Evolutionary conservation across 2,329 filamentous ascomycete genomes (phyloP).

Genomic region (Colletotrichum gigasporum): DNA sequence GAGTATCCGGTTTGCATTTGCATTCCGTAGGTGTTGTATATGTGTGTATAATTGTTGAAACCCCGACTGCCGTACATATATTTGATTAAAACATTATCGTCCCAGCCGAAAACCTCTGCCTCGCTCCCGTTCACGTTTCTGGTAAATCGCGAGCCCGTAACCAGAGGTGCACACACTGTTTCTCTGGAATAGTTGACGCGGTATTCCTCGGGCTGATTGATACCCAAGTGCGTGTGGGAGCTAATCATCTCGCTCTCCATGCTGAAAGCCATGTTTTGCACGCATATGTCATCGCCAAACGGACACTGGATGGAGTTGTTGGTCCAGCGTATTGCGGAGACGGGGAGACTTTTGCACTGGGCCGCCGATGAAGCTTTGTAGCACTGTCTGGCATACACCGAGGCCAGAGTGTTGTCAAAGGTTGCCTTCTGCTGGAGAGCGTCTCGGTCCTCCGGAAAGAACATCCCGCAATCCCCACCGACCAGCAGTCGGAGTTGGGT

Average conservation of each 20-base stretch:
- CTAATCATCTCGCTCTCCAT: constrained; percentile 32
- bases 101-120: not conserved
- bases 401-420: constrained; percentile 3
- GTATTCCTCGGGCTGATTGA: constrained; percentile 34
- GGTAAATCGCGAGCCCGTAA: not conserved
- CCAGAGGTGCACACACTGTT: constrained; percentile 16
- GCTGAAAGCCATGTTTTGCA: constrained; percentile 1
- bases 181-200: constrained; percentile 19
- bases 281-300: constrained; percentile 31
- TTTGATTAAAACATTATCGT: not conserved
- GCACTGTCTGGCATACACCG: constrained; percentile 35
- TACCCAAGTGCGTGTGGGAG: constrained; percentile 32
- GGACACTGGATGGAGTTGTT: constrained; percentile 31
- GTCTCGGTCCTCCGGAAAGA: not conserved
- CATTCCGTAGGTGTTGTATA: constrained; percentile 4
- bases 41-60: not conserved
- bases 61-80: not conserved
- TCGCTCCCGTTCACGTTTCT: not conserved
- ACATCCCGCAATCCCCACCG: constrained; percentile 11
- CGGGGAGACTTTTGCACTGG: constrained; percentile 2
- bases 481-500: constrained; percentile 16
- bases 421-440: not conserved
- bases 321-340: not conserved
- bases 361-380: constrained; percentile 27
- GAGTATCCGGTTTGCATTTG: constrained; percentile 1